Evolutionary conservation across 2,329 filamentous ascomycete genomes (phyloP), one percentile per base, ranked within the genome.

Genomic region (Monilinia laxa): DNA sequence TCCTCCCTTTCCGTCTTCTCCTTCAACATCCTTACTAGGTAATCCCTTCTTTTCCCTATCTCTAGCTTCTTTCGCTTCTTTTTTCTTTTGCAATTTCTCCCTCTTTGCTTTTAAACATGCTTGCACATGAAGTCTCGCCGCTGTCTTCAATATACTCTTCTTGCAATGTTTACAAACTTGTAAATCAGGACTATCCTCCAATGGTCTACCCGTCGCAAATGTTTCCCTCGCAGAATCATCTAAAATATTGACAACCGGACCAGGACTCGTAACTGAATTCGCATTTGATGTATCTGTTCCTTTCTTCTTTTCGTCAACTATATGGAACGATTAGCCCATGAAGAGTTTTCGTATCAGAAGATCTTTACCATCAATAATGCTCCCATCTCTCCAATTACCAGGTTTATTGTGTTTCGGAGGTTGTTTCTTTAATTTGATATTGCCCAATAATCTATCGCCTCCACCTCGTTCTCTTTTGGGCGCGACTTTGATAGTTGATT

Each of bases 111-210:
- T 90, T 67, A 97, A 80, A 74, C 94, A 99, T 56, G 89, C 87
- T 49, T 89, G 88, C 68, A 97, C 92, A 75, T 99, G 94, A 23
- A 86, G 85, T 67, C 89, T 89, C 2, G 91, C 90, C 0, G 87
- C 88, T 42, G 87, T 87, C 73, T 89, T 90, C 18, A 95, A 82
- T 16, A 97, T 86, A 62, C 90, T 90, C 74, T 96, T 93, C 79
- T 95, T 97, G 81, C 94, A 99, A 77, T 96, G 92, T 77, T 95
- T 97, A 84, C 94, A 99, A 71, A 90, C 84, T 62, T 95, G 88
- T 12, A 92, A 84, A 70, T 96, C 92, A 14, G 90, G 85, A 66
- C 83, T 83, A 75, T 97, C 93, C 73, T 93, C 89, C 71, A 96
- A 84, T 0, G 93, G 92, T 67, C 90, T 87, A 69, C 92, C 92